Evolutionary conservation across 1,284 basidiomycete genomes (phyloP), one percentile per base, ranked within the genome.

Genomic region (Apiotrichum akiyoshidainum): DNA sequence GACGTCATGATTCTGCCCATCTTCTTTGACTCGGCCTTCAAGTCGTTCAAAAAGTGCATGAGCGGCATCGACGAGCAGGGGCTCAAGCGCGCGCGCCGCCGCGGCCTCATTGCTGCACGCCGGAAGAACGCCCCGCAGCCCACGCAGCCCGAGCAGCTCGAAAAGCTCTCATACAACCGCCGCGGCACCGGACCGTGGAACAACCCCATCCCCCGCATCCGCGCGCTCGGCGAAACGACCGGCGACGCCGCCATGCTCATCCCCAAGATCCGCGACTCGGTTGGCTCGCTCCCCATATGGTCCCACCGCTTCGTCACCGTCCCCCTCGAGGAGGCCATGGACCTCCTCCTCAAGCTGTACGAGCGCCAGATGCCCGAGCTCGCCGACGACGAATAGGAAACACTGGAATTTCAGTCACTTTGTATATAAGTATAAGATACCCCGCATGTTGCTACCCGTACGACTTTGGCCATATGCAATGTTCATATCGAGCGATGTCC

Each of bases 251-350:
- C 73, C 44, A 71, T 69, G 45, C 87, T 88, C 87, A 88, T 79
- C 84, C 89, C 42, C 68, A 88, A 85, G 69, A 86, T 90, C 35
- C 88, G 88, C 1, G 86, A 89, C 74, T 89, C 85, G 65, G 77
- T 91, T 48, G 87, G 88, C 69, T 87, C 90, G 54, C 72, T 92
- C 19, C 91, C 90, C 1, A 86, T 88, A 63, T 90, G 90, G 68
- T 88, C 92, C 47, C 86, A 93, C 66, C 89, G 92, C 73, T 92
- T 90, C 66, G 90, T 89, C 11, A 89, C 89, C 5, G 78, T 83
- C 58, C 88, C 90, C 2, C 80, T 93, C 57, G 89, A 92, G 75
- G 85, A 89, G 70, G 89, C 92, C 55, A 89, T 91, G 87, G 88
- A 90, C 70, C 83, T 86, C 51, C 56, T 92, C 22, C 72, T 92